Percentiles rank a stretch among this genome's conserved stretches.
Conservation (phyloP, 768 basidiomycete species). For the Tricholomella constricta region DNA sequence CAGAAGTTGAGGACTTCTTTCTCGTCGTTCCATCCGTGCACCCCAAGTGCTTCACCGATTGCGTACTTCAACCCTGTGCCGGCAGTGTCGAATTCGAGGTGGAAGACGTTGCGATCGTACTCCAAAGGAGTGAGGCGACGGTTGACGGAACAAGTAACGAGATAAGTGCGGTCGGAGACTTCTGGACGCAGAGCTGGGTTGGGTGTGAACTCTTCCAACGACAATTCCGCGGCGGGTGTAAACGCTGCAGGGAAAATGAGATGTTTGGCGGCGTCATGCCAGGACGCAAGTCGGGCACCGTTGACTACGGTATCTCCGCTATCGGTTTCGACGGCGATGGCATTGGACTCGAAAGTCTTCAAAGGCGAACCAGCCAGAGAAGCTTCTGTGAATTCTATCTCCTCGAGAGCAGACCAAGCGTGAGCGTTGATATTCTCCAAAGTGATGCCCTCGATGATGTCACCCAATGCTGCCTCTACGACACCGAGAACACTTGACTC, state of each 20-base stretch:
- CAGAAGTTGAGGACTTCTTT: conserved; percentile 89
- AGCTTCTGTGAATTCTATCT: conserved; percentile 45
- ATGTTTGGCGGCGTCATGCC: conserved; percentile 89
- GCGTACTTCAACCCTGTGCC: conserved; percentile 94
- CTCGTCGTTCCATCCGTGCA: conserved; percentile 97
- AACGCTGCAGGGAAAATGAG: conserved; percentile 86
- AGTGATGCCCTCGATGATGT: conserved; percentile 48
- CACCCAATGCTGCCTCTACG: conserved; percentile 47
- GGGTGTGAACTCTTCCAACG: conserved; percentile 49
- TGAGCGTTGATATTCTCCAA: conserved; percentile 53
- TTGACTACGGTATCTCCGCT: conserved; percentile 58
- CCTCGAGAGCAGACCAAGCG: conserved; percentile 69
- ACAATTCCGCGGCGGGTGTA: conserved; percentile 44
- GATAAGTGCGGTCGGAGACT: conserved; percentile 83
- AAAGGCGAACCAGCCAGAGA: conserved; percentile 31
- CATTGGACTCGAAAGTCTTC: conserved; percentile 70
- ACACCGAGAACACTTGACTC: conserved; percentile 55
- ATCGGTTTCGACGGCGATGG: conserved; percentile 67
- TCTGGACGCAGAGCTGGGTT: conserved; percentile 84
- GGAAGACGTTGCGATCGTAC: conserved; percentile 99
- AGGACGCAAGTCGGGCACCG: conserved; percentile 62
- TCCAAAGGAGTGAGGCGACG: conserved; percentile 91
- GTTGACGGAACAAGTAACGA: conserved; percentile 93
- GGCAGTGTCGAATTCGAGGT: conserved; percentile 91
- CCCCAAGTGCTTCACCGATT: conserved; percentile 94